Conservation (phyloP, 768 basidiomycete species). For the Lactarius vividus region DNA sequence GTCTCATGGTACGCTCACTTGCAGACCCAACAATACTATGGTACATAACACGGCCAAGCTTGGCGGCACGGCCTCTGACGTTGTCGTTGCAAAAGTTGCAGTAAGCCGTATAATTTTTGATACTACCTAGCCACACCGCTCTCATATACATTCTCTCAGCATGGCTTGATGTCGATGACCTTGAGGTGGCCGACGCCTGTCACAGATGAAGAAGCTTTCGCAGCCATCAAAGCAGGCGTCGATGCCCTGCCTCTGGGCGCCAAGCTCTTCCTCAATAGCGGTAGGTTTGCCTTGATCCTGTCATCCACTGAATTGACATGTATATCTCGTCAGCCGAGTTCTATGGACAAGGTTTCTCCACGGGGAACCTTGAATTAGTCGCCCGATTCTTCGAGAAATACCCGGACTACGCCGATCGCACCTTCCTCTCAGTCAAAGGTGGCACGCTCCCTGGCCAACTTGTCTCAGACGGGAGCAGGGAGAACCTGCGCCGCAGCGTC, state of each 20-base stretch:
- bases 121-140: neutral
- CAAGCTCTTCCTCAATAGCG: slow-evolving; percentile 52
- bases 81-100: slow-evolving; percentile 41
- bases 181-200: slow-evolving; percentile 45
- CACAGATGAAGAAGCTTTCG: slow-evolving; percentile 60
- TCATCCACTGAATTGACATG: neutral
- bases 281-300: slow-evolving; percentile 31
- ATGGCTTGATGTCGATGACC: slow-evolving; percentile 59
- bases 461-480: slow-evolving; percentile 36
- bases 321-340: slow-evolving; percentile 44
- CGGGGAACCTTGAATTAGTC: slow-evolving; percentile 49
- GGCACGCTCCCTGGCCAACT: neutral
- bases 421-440: slow-evolving; percentile 51
- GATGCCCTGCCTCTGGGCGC: slow-evolving; percentile 42
- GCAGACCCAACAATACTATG: slow-evolving; percentile 29
- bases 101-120: slow-evolving; percentile 32
- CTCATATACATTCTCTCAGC: slow-evolving; percentile 32
- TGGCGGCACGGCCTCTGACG: slow-evolving; percentile 39
- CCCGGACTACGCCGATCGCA: slow-evolving; percentile 44
- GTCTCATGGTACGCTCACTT: neutral
- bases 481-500: slow-evolving; percentile 48
- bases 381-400: slow-evolving; percentile 48
- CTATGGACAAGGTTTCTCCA: slow-evolving; percentile 45
- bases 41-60: slow-evolving; percentile 35
- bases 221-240: slow-evolving; percentile 53